Base-by-base conservation (phyloP, 257 asterid species). In the Mentha longifolia region DNA sequence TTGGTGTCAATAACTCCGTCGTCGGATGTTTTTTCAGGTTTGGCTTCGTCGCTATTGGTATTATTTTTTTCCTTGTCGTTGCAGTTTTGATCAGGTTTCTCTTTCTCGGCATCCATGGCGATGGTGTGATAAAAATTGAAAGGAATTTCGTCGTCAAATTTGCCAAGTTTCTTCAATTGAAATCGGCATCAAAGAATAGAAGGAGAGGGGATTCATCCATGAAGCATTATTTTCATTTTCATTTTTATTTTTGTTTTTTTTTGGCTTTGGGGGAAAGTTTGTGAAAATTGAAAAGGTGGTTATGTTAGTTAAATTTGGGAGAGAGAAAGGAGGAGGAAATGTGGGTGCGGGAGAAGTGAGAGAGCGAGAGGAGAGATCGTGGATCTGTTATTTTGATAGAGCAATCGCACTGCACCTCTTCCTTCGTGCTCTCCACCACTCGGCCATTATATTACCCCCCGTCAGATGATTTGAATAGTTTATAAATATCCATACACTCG, bases 41-140 rank as follows among this genome's bases (percentile, higher is more conserved):
- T 52, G 10, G 9, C 15, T 13, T 73, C 72, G 8, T 22, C 22
- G 25, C 33, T 51, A 58, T 12, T 60, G 25, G 49, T 43, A 43
- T 43, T 43, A 12, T 43, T 43, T 12, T 43, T 43, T 12, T 43
- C 49, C 14, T 12, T 43, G 50, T 45, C 16, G 50, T 47, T 20
- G 54, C 15, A 15, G 16, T 45, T 3, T 12, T n/a, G n/a, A n/a
- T 7, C 77, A 8, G 81, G 74, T 74, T 81, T 83, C 54, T 80
- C 96, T 45, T 75, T 81, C 6, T 84, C 91, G 8, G 79, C 39
- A 74, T 89, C 92, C 88, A 85, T 85, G 41, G 74, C 30, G 54
- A 12, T 11, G 66, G 0, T 16, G 47, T 33, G 7, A 13, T 14
- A 50, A n/a, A n/a, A 33, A 14, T n/a, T 3, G 59, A 47, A 54